Percentiles rank a stretch among this genome's conserved stretches.
Evolutionary conservation across 169 alveolate genomes (phyloP).

Genomic region (Plasmodium berghei): DNA sequence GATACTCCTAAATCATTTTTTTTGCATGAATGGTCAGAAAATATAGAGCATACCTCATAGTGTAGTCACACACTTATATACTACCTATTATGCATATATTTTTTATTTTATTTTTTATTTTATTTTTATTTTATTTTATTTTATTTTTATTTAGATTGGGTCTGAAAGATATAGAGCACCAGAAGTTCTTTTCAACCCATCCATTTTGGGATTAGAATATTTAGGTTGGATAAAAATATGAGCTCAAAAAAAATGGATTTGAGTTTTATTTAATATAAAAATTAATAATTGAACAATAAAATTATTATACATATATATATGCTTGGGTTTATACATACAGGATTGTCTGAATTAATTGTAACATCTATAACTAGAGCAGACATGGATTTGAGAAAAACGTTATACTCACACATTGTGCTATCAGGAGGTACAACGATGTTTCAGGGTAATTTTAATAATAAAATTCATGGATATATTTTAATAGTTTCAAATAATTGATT

Average conservation of each 20-base stretch:
- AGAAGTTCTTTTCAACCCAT: constrained; percentile 80
- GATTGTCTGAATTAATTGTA: constrained; percentile 78
- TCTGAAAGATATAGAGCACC: constrained; percentile 81
- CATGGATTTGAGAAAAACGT: constrained; percentile 85
- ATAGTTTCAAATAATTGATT: constrained; percentile 6
- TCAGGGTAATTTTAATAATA: constrained; percentile 66
- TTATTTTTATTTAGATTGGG: constrained; percentile 41
- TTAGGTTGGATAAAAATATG: constrained; percentile 37
- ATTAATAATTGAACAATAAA: not conserved
- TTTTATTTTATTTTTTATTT: not conserved
- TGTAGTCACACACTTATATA: no score
- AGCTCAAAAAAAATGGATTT: not conserved
- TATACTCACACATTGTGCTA: constrained; percentile 84
- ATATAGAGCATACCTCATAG: no score
- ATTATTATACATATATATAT: not conserved
- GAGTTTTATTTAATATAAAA: no score
- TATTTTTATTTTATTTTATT: constrained; percentile 2
- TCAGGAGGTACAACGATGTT: constrained; percentile 89
- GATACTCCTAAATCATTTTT: not conserved
- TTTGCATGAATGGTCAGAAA: no score
- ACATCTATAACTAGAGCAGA: constrained; percentile 85
- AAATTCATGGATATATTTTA: not conserved
- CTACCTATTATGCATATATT: no score
- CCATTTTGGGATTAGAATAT: constrained; percentile 73
- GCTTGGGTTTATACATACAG: constrained; percentile 24